phyloP scores from a whole-genome alignment of 768 basidiomycete genomes.

The Rhizopogon vinicolor region DNA sequence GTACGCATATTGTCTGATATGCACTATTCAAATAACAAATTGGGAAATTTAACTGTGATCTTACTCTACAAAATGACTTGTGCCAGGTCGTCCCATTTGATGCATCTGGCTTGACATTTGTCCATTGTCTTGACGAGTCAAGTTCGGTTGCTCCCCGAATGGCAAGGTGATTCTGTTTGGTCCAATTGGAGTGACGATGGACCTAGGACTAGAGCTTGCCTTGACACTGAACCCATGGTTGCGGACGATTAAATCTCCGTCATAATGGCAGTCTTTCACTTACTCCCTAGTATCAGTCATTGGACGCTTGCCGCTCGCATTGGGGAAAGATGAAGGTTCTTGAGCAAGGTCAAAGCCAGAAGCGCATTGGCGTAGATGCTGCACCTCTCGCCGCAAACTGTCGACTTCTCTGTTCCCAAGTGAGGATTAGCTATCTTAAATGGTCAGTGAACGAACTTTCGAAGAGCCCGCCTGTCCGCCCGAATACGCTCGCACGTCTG shows the following conservation, averaged over 20 bases:
- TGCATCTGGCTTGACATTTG: constrained; percentile 7
- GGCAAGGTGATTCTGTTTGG: constrained; percentile 68
- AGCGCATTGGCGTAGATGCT: constrained; percentile 35
- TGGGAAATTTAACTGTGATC: constrained; percentile 16
- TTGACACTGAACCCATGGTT: constrained; percentile 13
- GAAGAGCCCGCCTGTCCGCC: constrained; percentile 41
- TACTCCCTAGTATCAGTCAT: constrained; percentile 44
- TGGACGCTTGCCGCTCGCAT: constrained; percentile 63
- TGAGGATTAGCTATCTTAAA: not conserved
- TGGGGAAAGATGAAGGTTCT: constrained; percentile 35
- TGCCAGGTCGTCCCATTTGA: constrained; percentile 37
- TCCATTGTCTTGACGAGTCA: constrained; percentile 25
- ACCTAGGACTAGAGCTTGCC: constrained; percentile 58
- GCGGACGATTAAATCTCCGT: not conserved
- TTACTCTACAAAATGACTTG: constrained; percentile 49
- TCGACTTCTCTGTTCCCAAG: constrained; percentile 40
- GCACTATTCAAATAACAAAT: constrained; percentile 1
- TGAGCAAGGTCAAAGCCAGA: constrained; percentile 22
- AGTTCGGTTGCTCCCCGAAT: constrained; percentile 43
- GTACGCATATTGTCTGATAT: constrained; percentile 65
- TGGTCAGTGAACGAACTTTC: constrained; percentile 40
- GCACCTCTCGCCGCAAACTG: constrained; percentile 43
- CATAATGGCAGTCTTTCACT: constrained; percentile 11
- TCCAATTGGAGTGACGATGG: constrained; percentile 48
- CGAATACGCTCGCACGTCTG: constrained; percentile 27